Evolutionary conservation across 805 yeast species (phyloP), one percentile per base, ranked within the genome.

Genomic region (Yarrowia osloensis): DNA sequence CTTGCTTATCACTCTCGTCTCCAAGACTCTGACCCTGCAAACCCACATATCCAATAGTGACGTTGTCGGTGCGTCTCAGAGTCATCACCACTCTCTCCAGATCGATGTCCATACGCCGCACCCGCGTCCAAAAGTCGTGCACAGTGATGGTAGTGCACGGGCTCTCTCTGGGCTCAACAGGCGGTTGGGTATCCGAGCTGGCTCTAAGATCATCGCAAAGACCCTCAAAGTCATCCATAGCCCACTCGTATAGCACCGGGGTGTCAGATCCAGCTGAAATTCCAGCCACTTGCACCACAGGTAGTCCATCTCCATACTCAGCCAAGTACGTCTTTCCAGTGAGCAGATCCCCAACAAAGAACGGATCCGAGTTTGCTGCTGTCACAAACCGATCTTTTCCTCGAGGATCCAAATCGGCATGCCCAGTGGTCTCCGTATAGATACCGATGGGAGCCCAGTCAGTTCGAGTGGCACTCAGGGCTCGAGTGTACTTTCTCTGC

Each of bases 391-490:
- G 39, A 26, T 50, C 57, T 33, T 50, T 50, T 5, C 57, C 57
- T 22, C 57, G 26, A 15, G 57, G 57, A 1, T 50, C 57, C 28
- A 31, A 8, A 6, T 50, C 57, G 4, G 57, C 28, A 21, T 33
- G 40, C 15, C 57, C 57, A 3, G 57, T 33, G 13, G 57, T 50
- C 28, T 31, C 57, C 3, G 57, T 50, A 17, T 50, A 50, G 24
- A 50, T 12, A 3, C 57, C 57, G 4, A 50, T 50, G 22, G 57
- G 57, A 9, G 57, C 29, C 57, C 57, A 50, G n/a, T 50, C 57
- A 0, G 57, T 50, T 22, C 57, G 28, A 4, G 57, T 50, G 8
- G 57, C 57, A 21, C 40, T 31, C 40, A 50, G 40, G 9, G 57
- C 57, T 15, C 57, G 19, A 2, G 57, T 50, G 40, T 50, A 50